These are phyloP conservation scores for Vitis hybrid DNA, from an alignment of 177 flowering plant genomes.

Conservation along the genomic window DNA sequence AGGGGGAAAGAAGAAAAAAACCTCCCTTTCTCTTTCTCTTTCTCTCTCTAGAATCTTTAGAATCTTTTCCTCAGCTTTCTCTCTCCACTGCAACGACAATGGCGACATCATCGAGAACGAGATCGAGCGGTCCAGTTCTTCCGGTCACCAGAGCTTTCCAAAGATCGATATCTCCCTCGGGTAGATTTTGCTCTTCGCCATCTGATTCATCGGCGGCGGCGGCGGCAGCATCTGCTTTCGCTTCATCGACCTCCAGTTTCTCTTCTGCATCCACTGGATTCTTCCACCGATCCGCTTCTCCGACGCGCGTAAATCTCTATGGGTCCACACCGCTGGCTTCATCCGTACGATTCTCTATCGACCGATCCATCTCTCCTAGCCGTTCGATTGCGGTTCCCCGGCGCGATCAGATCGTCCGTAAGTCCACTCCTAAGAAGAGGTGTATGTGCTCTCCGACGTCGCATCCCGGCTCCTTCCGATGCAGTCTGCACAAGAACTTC, in stretches of 20 bases:
- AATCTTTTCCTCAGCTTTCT: conserved; percentile 2
- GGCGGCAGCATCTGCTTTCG: conserved; percentile 11
- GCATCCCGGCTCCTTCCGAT: conserved; percentile 77
- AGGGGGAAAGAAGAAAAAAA: neutral
- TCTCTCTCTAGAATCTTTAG: neutral
- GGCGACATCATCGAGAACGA: conserved; percentile 28
- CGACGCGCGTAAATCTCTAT: conserved; percentile 42
- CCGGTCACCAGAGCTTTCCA: neutral
- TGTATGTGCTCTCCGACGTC: conserved; percentile 76
- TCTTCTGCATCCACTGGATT: conserved; percentile 23
- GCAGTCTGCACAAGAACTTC: conserved; percentile 46
- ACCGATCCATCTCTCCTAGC: conserved; percentile 44
- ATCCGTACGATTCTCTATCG: conserved; percentile 42
- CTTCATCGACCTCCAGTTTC: conserved; percentile 32
- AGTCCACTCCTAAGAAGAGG: conserved; percentile 32
- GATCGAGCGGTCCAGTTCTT: conserved; percentile 36
- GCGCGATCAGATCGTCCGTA: conserved; percentile 15
- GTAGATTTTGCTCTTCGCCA: conserved; percentile 23
- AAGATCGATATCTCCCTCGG: conserved; percentile 34
- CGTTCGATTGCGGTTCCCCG: conserved; percentile 33
- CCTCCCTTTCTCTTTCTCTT: neutral
- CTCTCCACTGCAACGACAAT: conserved; percentile 8
- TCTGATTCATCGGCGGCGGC: conserved; percentile 21
- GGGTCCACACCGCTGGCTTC: conserved; percentile 17
- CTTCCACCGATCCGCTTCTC: conserved; percentile 31